Evolutionary conservation across 305 asterid species (phyloP), one percentile per base, ranked within the genome.

Genomic region (Fraxinus latifolia): DNA sequence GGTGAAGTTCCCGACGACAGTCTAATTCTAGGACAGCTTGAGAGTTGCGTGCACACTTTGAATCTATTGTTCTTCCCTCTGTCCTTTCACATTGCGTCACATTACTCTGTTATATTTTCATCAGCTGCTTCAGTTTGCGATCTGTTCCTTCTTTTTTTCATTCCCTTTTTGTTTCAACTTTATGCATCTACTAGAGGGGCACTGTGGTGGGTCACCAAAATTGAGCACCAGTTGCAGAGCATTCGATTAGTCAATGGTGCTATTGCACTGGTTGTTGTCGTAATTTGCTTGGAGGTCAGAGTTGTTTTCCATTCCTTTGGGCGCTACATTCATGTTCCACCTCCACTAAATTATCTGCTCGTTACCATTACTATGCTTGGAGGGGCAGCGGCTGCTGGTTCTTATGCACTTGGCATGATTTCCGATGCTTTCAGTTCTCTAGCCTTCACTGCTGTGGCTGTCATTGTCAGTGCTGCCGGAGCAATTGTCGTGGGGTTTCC

Each of bases 241-340:
- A 95, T 96, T 84, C 89, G 95, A 4, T 70, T 91, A 86, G 97
- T 90, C 70, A 95, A 95, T 83, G 99, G 99, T 79, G 94, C 96
- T 17, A 84, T 96, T 83, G 97, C 98, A 17, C 80, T 96, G 88
- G 90, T 90, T 7, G 83, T 91, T 42, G 91, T 95, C 77, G 97
- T 96, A 14, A 50, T 96, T 37, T 96, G 97, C 82, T 88, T 96
- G 88, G 99, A 96, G 91, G 87, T 93, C 82, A 91, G 99, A 83
- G 98, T 96, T 89, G 98, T 96, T 86, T 96, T 96, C 90, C 97
- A 90, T 82, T 90, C 99, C 14, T 96, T 96, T 87, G 97, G 97
- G 81, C 89, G 98, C 44, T 96, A 96, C 81, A 93, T 96, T 89
- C 98, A 95, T 87, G 98, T 95, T 80, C 98, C 99, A 53, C 92